Conservation (phyloP, 768 basidiomycete genomes). For the Dentipellis sp. region DNA sequence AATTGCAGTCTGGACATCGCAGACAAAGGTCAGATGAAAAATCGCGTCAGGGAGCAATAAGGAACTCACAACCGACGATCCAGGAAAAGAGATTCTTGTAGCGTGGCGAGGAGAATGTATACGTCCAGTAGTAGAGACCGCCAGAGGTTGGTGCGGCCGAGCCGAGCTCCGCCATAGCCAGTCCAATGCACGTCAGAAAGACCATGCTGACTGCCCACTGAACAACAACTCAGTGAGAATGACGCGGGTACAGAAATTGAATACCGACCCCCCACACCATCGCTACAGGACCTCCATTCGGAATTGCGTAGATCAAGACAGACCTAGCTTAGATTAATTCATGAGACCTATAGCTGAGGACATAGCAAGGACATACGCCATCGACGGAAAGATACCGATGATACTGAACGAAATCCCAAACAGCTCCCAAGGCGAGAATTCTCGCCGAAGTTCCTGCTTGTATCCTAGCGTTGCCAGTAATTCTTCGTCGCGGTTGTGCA, state of each 20-base stretch:
- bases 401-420: background rate
- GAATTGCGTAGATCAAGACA: conserved; percentile 13
- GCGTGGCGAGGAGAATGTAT: conserved; percentile 19
- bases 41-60: background rate
- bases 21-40: background rate
- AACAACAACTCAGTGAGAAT: background rate
- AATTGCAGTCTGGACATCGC: conserved; percentile 20
- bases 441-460: background rate
- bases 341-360: background rate
- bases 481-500: background rate
- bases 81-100: conserved; percentile 29
- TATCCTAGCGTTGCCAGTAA: background rate
- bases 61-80: conserved; percentile 28
- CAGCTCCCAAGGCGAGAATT: background rate
- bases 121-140: conserved; percentile 30
- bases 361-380: background rate
- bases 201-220: conserved; percentile 26
- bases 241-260: background rate
- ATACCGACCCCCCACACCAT: conserved; percentile 24
- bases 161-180: conserved; percentile 27
- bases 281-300: conserved; percentile 21
- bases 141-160: conserved; percentile 27
- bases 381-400: background rate
- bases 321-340: conserved; percentile 3
- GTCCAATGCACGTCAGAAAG: conserved; percentile 25